Base-by-base conservation (phyloP, 495 filamentous ascomycete genomes). In the Letharia columbiana region DNA sequence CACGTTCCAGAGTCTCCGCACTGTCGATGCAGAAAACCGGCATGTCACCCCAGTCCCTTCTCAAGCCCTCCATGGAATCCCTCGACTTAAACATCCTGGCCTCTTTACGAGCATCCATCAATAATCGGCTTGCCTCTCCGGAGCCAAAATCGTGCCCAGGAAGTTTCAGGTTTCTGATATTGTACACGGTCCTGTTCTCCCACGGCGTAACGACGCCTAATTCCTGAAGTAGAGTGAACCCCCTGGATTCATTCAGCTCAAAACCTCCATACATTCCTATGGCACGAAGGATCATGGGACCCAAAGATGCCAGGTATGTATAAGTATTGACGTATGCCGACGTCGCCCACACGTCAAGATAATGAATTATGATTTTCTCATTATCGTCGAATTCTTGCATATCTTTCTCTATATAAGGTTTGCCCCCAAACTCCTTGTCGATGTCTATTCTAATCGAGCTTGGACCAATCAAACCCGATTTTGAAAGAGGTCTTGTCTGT, bases 21-120 rank as follows among this genome's bases (percentile, higher is more conserved):
- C 82, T 81, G 72, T 98, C 94, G 65, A 98, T 90, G 72, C 91
- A 95, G 75, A 88, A 98, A 9, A 93, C 88, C 0, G 84, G 83
- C 61, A 88, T 69, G 59, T 84, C 75, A 1, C 81, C 81, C 86
- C 91, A 92, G 63, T 92, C 87, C 56, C 81, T 85, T 47, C 94
- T 84, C 52, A 91, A 71, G 41, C 73, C 68, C 3, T 78, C 75
- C 78, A 96, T 83, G 8, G 73, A 77, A 68, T 89, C 86, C 28
- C 65, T 72, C 57, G 66, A 70, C 31, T 63, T 68, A 23, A 74
- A 75, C 65, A 65, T 73, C 44, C 68, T 69, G 68, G 71, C 73
- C 60, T 54, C 73, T 20, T 73, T 42, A 39, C 72, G 59, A 45
- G 77, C 69, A 35, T 73, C 71, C 20, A 72, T 61, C n/a, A 28